A percentile compares a stretch with the other conserved stretches of the same genome.
phyloP scores from a whole-genome alignment of 2,329 filamentous ascomycete genomes.

The Monascus ruber region DNA sequence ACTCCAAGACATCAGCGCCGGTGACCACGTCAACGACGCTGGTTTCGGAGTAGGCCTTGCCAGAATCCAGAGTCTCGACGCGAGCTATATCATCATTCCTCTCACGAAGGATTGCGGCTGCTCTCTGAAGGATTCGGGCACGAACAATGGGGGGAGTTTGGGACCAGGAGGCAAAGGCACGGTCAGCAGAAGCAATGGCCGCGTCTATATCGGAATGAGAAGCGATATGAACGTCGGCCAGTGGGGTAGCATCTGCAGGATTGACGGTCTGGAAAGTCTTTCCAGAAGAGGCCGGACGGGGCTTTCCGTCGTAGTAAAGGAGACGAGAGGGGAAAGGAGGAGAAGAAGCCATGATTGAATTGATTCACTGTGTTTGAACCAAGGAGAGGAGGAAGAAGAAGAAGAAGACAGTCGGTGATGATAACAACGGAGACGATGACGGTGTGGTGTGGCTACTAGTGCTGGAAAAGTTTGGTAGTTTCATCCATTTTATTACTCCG shows the following conservation, averaged over 20 bases:
- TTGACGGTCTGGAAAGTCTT: constrained; percentile 61
- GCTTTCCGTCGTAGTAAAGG: constrained; percentile 64
- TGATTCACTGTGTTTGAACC: too few relatives aligned
- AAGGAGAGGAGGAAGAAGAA: not conserved
- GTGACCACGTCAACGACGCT: constrained; percentile 73
- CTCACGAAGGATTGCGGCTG: constrained; percentile 59
- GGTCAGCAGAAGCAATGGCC: constrained; percentile 58
- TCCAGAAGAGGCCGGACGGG: constrained; percentile 48
- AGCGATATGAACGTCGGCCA: constrained; percentile 63
- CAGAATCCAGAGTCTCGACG: constrained; percentile 74
- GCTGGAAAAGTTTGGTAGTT: too few relatives aligned
- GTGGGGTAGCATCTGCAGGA: constrained; percentile 56
- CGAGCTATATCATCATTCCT: constrained; percentile 70
- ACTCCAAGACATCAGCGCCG: constrained; percentile 75
- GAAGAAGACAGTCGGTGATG: not conserved
- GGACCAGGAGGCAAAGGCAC: constrained; percentile 67
- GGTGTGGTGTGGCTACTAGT: too few relatives aligned
- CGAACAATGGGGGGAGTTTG: constrained; percentile 62
- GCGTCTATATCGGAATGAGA: constrained; percentile 57
- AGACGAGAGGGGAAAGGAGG: constrained; percentile 1
- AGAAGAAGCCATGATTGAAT: not conserved
- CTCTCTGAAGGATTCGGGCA: constrained; percentile 65
- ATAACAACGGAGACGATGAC: too few relatives aligned
- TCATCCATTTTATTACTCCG: too few relatives aligned
- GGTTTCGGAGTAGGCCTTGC: constrained; percentile 77